Conservation (phyloP, 768 basidiomycete genomes). For the Rhodotorula graminis region DNA sequence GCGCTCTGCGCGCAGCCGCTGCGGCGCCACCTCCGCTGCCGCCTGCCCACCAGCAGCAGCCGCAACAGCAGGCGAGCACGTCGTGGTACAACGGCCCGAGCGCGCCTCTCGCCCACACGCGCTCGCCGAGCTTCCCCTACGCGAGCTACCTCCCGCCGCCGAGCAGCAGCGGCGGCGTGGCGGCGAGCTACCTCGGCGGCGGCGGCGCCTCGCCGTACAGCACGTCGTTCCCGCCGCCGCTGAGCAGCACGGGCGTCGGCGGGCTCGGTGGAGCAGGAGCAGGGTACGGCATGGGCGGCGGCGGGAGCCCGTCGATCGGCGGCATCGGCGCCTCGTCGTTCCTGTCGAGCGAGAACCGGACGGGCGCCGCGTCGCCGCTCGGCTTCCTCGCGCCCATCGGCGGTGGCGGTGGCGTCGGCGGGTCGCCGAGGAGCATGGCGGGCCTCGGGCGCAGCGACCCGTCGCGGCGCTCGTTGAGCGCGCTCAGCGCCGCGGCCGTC, state of each 20-base stretch:
- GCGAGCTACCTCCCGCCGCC: neutral
- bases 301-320: too few species aligned
- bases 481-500: neutral
- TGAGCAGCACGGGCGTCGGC: too few species aligned
- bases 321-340: too few species aligned
- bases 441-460: neutral
- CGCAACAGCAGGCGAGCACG: neutral
- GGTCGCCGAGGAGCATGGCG: too few species aligned
- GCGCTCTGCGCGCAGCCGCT: neutral
- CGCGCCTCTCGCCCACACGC: neutral
- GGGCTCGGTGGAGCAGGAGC: too few species aligned
- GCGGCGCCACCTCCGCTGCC: neutral
- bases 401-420: too few species aligned
- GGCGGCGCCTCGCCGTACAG: neutral
- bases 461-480: neutral
- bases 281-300: too few species aligned
- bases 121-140: constrained; percentile 21
- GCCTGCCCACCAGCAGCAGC: neutral
- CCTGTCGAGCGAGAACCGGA: too few species aligned
- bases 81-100: neutral
- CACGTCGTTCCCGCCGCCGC: too few species aligned
- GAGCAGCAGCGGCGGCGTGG: neutral
- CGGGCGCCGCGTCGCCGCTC: too few species aligned
- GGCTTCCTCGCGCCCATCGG: neutral
- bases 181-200: neutral